Conservation (phyloP, 495 filamentous ascomycete species). For the Tuber borchii region DNA sequence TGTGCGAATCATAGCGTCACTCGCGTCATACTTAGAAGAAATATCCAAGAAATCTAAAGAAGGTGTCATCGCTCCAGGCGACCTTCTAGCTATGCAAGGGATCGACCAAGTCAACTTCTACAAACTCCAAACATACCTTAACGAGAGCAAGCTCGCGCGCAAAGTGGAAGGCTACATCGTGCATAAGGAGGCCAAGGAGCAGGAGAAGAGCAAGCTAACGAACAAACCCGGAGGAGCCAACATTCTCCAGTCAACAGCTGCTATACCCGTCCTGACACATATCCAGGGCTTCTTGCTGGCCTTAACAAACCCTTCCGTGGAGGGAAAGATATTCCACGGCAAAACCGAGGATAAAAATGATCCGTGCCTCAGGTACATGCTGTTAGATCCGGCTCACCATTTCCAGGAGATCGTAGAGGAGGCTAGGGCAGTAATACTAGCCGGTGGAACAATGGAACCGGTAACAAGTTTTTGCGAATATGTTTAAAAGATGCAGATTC, state of each 20-base stretch:
- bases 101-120: slow-evolving; percentile 93
- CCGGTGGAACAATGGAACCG: slow-evolving; percentile 95
- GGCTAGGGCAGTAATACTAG: slow-evolving; percentile 81
- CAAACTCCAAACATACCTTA: slow-evolving; percentile 77
- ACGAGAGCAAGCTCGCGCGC: slow-evolving; percentile 85
- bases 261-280: slow-evolving; percentile 71
- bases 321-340: slow-evolving; percentile 79
- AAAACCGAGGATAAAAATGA: slow-evolving; percentile 50
- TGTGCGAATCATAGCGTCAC: slow-evolving; percentile 68
- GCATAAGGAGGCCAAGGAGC: slow-evolving; percentile 51
- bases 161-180: slow-evolving; percentile 85
- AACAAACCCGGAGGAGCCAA: slow-evolving; percentile 15
- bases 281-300: slow-evolving; percentile 75
- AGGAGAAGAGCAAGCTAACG: slow-evolving; percentile 28
- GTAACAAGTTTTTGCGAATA: slow-evolving; percentile 42
- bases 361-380: slow-evolving; percentile 70
- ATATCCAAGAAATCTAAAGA: slow-evolving; percentile 48
- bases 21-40: slow-evolving; percentile 59
- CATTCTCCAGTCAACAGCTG: slow-evolving; percentile 40
- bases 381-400: slow-evolving; percentile 88
- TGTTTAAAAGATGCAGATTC: neutral
- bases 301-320: slow-evolving; percentile 78
- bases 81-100: slow-evolving; percentile 73
- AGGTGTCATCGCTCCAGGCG: slow-evolving; percentile 59
- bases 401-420: slow-evolving; percentile 83